Evolutionary conservation across 495 filamentous ascomycete species (phyloP).

Genomic region (Hypoxylon crocopeplum): DNA sequence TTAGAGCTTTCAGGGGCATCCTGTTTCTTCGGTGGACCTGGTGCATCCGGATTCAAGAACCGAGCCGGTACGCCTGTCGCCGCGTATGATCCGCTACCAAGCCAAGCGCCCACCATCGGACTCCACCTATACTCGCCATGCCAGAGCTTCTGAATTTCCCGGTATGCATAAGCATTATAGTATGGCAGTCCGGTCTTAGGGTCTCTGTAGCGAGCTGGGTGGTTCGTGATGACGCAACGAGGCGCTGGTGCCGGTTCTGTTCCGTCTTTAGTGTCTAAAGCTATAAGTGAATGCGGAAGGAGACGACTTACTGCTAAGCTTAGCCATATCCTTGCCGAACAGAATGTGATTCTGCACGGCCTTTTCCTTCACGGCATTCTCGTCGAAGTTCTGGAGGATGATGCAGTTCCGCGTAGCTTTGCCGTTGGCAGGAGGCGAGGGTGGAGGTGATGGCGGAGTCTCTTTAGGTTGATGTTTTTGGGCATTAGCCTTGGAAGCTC

Average conservation of each 20-base stretch:
- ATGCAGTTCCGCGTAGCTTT: constrained; percentile 57
- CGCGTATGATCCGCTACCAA: constrained; percentile 64
- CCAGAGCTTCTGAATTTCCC: constrained; percentile 70
- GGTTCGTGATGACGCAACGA: constrained; percentile 80
- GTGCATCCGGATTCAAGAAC: constrained; percentile 60
- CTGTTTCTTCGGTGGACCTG: constrained; percentile 35
- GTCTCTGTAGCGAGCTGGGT: constrained; percentile 78
- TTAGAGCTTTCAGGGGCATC: constrained; percentile 9
- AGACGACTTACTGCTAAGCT: constrained; percentile 54
- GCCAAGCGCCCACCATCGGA: constrained; percentile 74
- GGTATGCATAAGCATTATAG: constrained; percentile 74
- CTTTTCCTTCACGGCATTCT: constrained; percentile 60
- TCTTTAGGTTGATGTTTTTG: constrained; percentile 37
- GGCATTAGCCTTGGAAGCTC: constrained; percentile 30
- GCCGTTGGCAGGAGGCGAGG: constrained; percentile 37
- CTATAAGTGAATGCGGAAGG: background rate
- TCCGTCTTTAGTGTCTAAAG: constrained; percentile 20
- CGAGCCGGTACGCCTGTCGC: constrained; percentile 73
- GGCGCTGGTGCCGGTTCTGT: constrained; percentile 55
- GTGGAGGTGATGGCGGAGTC: constrained; percentile 26
- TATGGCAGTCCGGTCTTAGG: constrained; percentile 79
- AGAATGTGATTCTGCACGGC: constrained; percentile 61
- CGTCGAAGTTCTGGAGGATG: constrained; percentile 64
- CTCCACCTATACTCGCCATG: constrained; percentile 77
- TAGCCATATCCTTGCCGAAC: constrained; percentile 60